Evolutionary conservation across 1,284 basidiomycete genomes (phyloP), one percentile per base, ranked within the genome.

Genomic region (Puccinia coronata): DNA sequence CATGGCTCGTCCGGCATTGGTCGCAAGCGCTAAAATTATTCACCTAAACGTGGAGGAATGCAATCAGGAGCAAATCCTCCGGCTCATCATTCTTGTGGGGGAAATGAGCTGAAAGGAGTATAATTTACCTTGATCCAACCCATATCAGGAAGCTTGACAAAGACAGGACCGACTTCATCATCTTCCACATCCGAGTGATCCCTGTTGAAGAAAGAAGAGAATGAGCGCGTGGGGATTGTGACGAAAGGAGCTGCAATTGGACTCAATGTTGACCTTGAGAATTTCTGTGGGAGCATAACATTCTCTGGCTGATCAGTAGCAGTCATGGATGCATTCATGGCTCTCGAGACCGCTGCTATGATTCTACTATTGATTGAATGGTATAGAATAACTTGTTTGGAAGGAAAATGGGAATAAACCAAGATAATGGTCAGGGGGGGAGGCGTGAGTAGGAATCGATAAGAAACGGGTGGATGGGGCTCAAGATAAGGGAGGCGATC

Each of bases 11-110:
- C 16, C 71, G 49, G 41, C 71, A 73, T 55, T 73, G 71, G n/a
- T 73, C 71, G 36, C 71, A 73, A 39, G 71, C 71, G 53, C 71
- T 73, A 23, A 73, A 73, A 28, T 73, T 73, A 20, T 73, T 73
- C 16, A 73, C 71, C 71, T 73, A 49, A 55, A 25, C 20, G 43
- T 4, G 36, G 28, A 12, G 20, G 25, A 57, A 57, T 36, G 51
- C 1, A 47, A 55, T 71, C 16, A 71, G 41, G 18, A 2, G 6
- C 43, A 28, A 11, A 9, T 18, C 36, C 61, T 31, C n/a, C 69
- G 28, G 2, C 12, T 47, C 69, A n/a, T 25, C 25, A 71, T 51
- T 71, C 11, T 34, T 12, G 5, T 23, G 34, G n/a, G 31, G 14
- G n/a, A 43, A 41, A 23, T 57, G n/a, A 20, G 20, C 23, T 73